Evolutionary conservation across 495 filamentous ascomycete genomes (phyloP), one percentile per base, ranked within the genome.

Genomic region (Xylaria venustula): DNA sequence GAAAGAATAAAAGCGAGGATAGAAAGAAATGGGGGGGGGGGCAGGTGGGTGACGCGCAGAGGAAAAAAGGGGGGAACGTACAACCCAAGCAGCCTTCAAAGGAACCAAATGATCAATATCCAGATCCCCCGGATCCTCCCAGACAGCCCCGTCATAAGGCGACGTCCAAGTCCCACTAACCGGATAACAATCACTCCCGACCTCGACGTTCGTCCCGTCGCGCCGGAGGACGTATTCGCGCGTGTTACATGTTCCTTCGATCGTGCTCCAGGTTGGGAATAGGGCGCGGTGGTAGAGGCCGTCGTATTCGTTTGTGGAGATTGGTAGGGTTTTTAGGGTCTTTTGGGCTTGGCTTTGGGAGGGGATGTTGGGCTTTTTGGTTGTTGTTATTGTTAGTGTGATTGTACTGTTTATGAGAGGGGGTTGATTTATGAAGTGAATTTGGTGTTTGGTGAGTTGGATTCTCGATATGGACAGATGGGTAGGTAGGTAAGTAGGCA

Each of bases 61-160:
- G 42, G 3, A n/a, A 58, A 44, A 37, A 19, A 17, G 50, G 22
- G 25, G 37, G 17, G 17, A 37, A 50, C 72, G 52, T 60, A 86
- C 83, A 67, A 83, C 84, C 87, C 87, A 90, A 22, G 88, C 87
- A 68, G 88, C 85, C 59, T 81, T 82, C 36, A 90, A 68, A 0
- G 88, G 87, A 11, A 90, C 87, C 63, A 90, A 69, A 71, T 90
- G 87, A 69, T 90, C 88, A 54, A 90, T 88, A 64, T 90, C 84
- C 9, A 90, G 62, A 71, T 90, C 86, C 22, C 76, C 79, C 0
- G 85, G 77, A 9, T 71, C 71, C 0, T 83, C 86, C 87, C 87
- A 89, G 1, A 81, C 86, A 0, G 75, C 84, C 0, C 87, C 86
- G 63, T 90, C 87, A 65, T 84, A 90, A 1, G 84, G 83, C 32